Percentiles rank a stretch among this genome's conserved stretches.
phyloP scores from a whole-genome alignment of 148 eudicot species.

The Chenopodium formosanum region DNA sequence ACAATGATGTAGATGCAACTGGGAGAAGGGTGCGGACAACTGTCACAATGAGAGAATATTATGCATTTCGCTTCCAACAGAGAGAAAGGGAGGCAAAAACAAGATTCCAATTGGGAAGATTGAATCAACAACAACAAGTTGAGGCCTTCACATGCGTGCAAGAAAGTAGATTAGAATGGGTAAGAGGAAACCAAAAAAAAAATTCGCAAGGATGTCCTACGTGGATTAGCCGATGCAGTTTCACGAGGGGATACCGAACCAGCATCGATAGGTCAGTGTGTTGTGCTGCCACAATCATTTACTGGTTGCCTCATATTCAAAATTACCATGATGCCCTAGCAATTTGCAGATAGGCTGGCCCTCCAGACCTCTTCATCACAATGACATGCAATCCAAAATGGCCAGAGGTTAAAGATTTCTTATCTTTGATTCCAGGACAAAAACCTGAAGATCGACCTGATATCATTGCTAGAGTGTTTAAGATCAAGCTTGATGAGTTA shows the following conservation, averaged over 20 bases:
- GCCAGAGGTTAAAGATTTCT: conserved; percentile 4
- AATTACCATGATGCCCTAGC: conserved; percentile 32
- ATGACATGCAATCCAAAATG: conserved; percentile 33
- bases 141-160: conserved; percentile 25
- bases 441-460: conserved; percentile 9
- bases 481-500: conserved; percentile 21
- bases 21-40: not conserved
- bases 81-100: not conserved
- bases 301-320: conserved; percentile 19
- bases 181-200: not conserved
- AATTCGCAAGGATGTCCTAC: not conserved
- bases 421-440: not conserved
- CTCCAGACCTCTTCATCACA: conserved; percentile 18
- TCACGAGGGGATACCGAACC: not conserved
- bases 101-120: not conserved
- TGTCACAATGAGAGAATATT: conserved; percentile 15
- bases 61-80: conserved; percentile 8
- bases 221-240: not conserved
- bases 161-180: conserved; percentile 1
- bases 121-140: conserved; percentile 19
- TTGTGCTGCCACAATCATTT: conserved; percentile 17
- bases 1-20: not conserved
- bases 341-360: conserved; percentile 10
- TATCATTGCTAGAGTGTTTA: conserved; percentile 16
- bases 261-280: not conserved